Base-by-base conservation (phyloP, 306 rosid genomes). In the Trifolium fragiferum region DNA sequence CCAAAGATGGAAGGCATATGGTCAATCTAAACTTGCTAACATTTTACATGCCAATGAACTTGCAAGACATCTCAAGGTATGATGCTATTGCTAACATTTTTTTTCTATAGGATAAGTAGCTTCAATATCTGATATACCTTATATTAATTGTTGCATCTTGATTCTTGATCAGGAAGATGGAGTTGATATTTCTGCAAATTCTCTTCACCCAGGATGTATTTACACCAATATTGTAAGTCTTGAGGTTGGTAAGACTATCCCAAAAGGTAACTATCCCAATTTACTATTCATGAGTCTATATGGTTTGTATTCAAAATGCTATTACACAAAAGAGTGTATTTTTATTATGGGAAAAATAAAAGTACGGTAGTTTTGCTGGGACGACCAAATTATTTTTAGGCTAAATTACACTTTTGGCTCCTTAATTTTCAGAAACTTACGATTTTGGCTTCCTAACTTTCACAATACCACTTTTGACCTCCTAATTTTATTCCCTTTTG, bases 11-110 rank as follows among this genome's bases (percentile, higher is more conserved):
- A 19, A 15, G 13, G 98, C 96, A 35, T 93, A 93, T 71, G 97
- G 98, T 20, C 96, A 91, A 74, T 88, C 98, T 64, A 93, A 93
- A 87, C 90, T 93, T 49, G 91, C 91, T 53, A 93, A 93, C 68
- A 68, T 91, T 70, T 86, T 93, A 86, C 97, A 91, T 78, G 93
- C 92, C 55, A 87, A 86, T 11, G 93, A 93, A 83, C 93, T 93
- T 68, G 70, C 96, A 35, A 87, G 84, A 74, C 73, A 25, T 32
- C 55, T 88, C 6, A 93, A 89, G 87, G 97, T 89, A 80, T 8
- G 12, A 13, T 54, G 30, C 8, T 30, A 58, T 58, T 4, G 63
- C n/a, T 20, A 8, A 33, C 73, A 66, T 84, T 60, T 68, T 82
- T 60, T 66, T 49, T 49, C 6, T 50, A 16, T 50, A 50, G 57